phyloP scores from a whole-genome alignment of 2,329 filamentous ascomycete species.

The Scortechinia acanthostroma region DNA sequence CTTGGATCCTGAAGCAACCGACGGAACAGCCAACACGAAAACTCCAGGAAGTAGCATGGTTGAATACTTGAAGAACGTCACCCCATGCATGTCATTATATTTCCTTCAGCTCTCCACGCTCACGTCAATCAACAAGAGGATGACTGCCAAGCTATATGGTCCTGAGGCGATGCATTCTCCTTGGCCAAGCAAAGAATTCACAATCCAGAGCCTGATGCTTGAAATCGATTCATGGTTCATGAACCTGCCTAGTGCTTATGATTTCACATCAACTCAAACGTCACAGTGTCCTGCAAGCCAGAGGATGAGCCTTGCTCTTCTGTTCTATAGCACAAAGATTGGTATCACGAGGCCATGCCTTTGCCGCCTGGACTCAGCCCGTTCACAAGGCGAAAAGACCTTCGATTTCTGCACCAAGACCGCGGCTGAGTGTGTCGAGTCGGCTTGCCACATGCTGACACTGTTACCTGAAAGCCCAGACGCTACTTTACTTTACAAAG shows the following conservation, averaged over 20 bases:
- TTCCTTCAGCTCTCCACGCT: neutral
- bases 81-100: constrained; percentile 1
- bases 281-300: neutral
- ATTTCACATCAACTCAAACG: constrained; percentile 1
- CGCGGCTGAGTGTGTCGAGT: neutral
- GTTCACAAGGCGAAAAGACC: neutral
- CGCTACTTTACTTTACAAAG: neutral
- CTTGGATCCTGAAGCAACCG: neutral
- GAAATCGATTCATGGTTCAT: constrained; percentile 2
- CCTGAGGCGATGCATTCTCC: neutral
- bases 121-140: neutral
- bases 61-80: neutral
- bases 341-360: neutral
- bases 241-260: neutral
- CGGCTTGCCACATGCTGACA: constrained; percentile 2
- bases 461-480: neutral
- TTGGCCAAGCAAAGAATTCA: neutral
- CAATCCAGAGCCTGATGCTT: constrained; percentile 2
- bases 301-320: neutral
- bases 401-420: neutral
- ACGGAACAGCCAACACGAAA: neutral
- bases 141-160: neutral
- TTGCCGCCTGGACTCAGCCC: neutral
- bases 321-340: constrained; percentile 2
- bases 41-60: neutral